These are phyloP conservation scores for Metschnikowia similis DNA, from an alignment of 805 yeast genomes.

Conservation along the genomic window DNA sequence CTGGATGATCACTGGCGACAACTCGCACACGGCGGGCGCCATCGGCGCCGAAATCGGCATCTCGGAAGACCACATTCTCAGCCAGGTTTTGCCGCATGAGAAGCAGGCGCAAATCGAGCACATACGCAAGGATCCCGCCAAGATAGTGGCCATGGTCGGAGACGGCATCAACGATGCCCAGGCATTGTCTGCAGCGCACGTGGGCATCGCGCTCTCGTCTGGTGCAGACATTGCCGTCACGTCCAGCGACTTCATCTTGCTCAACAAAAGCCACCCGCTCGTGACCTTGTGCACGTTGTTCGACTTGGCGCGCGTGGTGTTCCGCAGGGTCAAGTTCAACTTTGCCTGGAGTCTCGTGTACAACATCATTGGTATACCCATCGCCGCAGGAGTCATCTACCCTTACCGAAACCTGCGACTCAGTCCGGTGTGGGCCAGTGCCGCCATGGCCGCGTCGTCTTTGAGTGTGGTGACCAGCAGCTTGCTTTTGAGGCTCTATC, in stretches of 20 bases:
- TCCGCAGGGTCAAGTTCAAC: conserved; percentile 51
- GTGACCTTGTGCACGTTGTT: conserved; percentile 52
- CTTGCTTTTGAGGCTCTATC: conserved; percentile 46
- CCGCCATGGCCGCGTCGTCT: conserved; percentile 60
- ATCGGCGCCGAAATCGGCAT: conserved; percentile 65
- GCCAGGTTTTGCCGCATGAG: conserved; percentile 71
- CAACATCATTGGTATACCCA: conserved; percentile 55
- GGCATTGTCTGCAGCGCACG: conserved; percentile 68
- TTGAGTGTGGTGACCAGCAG: conserved; percentile 57
- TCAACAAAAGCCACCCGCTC: conserved; percentile 50
- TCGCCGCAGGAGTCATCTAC: conserved; percentile 64
- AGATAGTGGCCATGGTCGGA: conserved; percentile 65
- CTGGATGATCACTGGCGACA: conserved; percentile 81
- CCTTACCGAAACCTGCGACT: conserved; percentile 51
- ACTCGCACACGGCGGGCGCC: conserved; percentile 59
- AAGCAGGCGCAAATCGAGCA: conserved; percentile 57
- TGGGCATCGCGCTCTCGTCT: conserved; percentile 71
- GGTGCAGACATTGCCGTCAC: conserved; percentile 75
- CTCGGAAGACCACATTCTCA: conserved; percentile 44
- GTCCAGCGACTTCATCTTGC: conserved; percentile 67
- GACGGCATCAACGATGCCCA: conserved; percentile 86
- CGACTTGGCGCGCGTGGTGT: conserved; percentile 46
- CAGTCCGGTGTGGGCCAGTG: conserved; percentile 64
- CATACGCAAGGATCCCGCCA: conserved; percentile 40
- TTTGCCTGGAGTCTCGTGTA: conserved; percentile 58